A percentile compares a stretch with the other conserved stretches of the same genome.
These are phyloP conservation scores for Panellus pusillus DNA, from an alignment of 768 basidiomycete genomes.

Conservation along the genomic window DNA sequence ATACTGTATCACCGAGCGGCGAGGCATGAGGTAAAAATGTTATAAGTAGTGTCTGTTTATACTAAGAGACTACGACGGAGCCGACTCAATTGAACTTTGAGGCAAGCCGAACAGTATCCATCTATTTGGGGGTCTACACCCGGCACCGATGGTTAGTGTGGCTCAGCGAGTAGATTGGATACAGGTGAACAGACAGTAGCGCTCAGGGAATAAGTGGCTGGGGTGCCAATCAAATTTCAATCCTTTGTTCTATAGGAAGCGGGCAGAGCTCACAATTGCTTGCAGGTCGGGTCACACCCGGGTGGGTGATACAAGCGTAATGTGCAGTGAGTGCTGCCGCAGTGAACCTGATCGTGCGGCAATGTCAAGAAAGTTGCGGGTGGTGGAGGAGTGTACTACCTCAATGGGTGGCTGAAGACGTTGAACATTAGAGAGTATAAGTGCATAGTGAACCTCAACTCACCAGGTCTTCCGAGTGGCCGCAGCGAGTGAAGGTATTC, in stretches of 20 bases:
- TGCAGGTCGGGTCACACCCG: constrained; percentile 41
- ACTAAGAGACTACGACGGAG: no score
- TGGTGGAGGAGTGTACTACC: neutral
- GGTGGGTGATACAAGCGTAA: constrained; percentile 53
- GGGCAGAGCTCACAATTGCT: constrained; percentile 43
- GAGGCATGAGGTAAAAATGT: no score
- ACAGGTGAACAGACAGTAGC: constrained; percentile 37
- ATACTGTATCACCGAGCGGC: no score
- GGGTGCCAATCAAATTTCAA: neutral
- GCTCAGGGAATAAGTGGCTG: constrained; percentile 46
- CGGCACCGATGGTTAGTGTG: neutral
- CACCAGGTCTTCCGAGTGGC: constrained; percentile 45
- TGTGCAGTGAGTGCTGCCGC: constrained; percentile 45
- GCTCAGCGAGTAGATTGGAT: neutral
- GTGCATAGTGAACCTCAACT: constrained; percentile 21
- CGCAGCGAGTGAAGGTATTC: constrained; percentile 48
- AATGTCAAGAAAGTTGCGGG: neutral
- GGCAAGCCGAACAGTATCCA: constrained; percentile 40
- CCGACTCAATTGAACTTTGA: constrained; percentile 22
- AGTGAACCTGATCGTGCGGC: constrained; percentile 45
- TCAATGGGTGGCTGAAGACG: constrained; percentile 19
- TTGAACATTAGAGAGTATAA: neutral
- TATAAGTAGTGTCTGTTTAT: no score
- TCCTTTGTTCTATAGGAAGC: neutral
- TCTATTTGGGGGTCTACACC: constrained; percentile 43